Conservation (phyloP, 208 protist genomes). For the Leishmania aethiopica region DNA sequence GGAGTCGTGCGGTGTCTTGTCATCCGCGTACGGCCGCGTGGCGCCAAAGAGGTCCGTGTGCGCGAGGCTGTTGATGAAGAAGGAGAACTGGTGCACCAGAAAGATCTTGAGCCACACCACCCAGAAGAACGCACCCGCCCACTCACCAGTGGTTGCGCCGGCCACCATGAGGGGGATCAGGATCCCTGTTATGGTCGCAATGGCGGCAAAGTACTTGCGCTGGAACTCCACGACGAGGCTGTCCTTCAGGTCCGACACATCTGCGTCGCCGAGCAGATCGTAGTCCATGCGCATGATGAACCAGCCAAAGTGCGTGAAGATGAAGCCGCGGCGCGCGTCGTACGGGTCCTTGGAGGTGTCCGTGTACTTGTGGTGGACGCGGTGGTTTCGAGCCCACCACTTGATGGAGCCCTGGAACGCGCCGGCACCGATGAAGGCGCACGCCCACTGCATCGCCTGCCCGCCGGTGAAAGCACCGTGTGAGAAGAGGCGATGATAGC, state of each 20-base stretch:
- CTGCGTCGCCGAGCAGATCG: conserved; percentile 71
- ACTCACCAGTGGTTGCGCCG: conserved; percentile 78
- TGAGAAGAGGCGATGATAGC: conserved; percentile 89
- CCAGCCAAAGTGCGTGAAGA: conserved; percentile 90
- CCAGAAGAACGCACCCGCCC: conserved; percentile 79
- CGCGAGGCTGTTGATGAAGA: conserved; percentile 90
- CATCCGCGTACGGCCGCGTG: conserved; percentile 66
- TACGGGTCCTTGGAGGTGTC: conserved; percentile 91
- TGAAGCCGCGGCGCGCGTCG: conserved; percentile 85
- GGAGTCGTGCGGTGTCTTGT: conserved; percentile 76
- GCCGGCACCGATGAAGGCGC: conserved; percentile 67
- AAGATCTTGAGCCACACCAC: conserved; percentile 65
- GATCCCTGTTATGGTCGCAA: conserved; percentile 78
- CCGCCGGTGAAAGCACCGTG: conserved; percentile 72
- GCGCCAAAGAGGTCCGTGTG: conserved; percentile 71
- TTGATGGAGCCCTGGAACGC: conserved; percentile 90
- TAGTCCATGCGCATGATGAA: conserved; percentile 91
- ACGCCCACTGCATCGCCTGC: conserved; percentile 59
- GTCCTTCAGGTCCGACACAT: conserved; percentile 77
- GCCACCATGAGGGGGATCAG: conserved; percentile 74
- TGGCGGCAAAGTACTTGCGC: conserved; percentile 78
- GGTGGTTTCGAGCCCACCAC: conserved; percentile 90
- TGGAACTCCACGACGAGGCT: conserved; percentile 82
- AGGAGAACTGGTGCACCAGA: conserved; percentile 86
- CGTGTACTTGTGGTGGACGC: conserved; percentile 87